Evolutionary conservation across 1,139 yeast genomes (phyloP).

Genomic region (Geotrichum cucujoidarum): DNA sequence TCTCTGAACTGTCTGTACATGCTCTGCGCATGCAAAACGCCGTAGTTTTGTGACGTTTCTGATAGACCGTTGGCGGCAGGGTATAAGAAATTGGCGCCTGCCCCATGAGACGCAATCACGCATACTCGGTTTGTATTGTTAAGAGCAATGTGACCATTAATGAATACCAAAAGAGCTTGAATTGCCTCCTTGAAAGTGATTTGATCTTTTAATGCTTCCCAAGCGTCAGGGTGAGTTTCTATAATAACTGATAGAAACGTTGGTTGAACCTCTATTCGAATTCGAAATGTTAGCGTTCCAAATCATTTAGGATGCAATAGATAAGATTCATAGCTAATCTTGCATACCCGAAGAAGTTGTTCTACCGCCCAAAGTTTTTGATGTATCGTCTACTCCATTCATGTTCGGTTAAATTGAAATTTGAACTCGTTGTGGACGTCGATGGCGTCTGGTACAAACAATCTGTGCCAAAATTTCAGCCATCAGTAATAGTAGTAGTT

Average conservation of each 20-base stretch:
- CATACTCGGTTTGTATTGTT: conserved; percentile 84
- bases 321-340: no score
- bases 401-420: no score
- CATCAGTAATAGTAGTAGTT: no score
- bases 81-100: conserved; percentile 65
- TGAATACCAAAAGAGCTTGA: conserved; percentile 59
- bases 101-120: conserved; percentile 69
- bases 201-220: conserved; percentile 53
- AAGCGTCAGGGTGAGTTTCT: conserved; percentile 73
- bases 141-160: conserved; percentile 82
- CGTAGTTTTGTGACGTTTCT: conserved; percentile 19
- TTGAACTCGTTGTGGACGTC: no score
- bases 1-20: conserved; percentile 86
- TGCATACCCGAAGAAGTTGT: conserved; percentile 21
- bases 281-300: conserved; percentile 2
- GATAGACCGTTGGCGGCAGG: conserved; percentile 44
- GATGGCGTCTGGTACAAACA: no score
- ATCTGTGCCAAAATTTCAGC: no score
- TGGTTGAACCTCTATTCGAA: conserved; percentile 59
- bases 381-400: conserved; percentile 41
- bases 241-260: conserved; percentile 73
- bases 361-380: conserved; percentile 30
- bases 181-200: conserved; percentile 51
- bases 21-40: conserved; percentile 34
- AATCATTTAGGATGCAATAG: no score